phyloP scores from a whole-genome alignment of 768 basidiomycete species.

The Amanita molliuscula region DNA sequence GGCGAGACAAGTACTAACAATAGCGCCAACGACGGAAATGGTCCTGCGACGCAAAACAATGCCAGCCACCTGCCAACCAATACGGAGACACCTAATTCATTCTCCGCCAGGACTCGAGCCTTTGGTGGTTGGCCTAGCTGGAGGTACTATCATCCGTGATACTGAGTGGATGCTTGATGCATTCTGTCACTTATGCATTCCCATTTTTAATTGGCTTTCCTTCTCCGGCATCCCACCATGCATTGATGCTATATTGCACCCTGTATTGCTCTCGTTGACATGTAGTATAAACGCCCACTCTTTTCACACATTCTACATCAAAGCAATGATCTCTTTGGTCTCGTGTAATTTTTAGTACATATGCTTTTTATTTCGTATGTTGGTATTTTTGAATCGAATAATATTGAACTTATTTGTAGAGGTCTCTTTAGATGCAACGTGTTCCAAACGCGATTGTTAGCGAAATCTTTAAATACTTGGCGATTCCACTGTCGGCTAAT shows the following conservation, averaged over 20 bases:
- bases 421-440: no score
- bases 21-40: neutral
- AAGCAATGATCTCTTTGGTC: no score
- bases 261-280: no score
- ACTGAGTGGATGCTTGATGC: neutral
- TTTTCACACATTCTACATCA: no score
- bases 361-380: no score
- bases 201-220: neutral
- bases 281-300: no score
- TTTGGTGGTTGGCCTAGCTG: neutral
- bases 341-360: no score
- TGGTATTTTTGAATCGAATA: no score
- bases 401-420: no score
- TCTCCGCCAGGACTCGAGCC: neutral
- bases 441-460: no score
- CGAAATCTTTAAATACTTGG: no score
- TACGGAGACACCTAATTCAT: neutral
- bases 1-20: neutral
- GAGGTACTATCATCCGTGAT: constrained; percentile 5
- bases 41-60: neutral
- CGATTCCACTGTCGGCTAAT: no score
- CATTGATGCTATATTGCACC: neutral
- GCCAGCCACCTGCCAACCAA: neutral
- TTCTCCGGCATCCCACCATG: neutral
- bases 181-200: neutral